Evolutionary conservation across 805 yeast genomes (phyloP).

Genomic region (Candida schatavii): DNA sequence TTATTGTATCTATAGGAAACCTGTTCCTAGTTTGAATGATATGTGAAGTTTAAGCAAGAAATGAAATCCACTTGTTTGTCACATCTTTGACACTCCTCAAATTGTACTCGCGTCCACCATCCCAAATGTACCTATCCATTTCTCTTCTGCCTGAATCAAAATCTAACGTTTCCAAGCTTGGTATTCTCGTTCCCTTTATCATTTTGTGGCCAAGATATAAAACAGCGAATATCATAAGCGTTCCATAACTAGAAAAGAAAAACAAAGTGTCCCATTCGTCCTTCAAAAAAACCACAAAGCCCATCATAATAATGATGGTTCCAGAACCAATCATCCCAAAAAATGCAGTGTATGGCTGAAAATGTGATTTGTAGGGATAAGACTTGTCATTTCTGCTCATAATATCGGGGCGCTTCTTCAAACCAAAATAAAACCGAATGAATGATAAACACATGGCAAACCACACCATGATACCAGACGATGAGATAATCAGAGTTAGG

Average conservation of each 20-base stretch:
- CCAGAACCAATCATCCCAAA: constrained; percentile 57
- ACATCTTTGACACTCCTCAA: constrained; percentile 30
- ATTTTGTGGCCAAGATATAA: constrained; percentile 56
- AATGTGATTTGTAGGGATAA: constrained; percentile 67
- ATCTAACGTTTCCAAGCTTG: constrained; percentile 70
- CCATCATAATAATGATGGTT: constrained; percentile 53
- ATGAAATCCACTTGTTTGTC: constrained; percentile 28
- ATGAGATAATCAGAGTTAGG: constrained; percentile 63
- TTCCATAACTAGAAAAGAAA: constrained; percentile 65
- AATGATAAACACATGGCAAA: constrained; percentile 65
- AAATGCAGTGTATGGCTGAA: constrained; percentile 67
- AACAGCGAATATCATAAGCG: constrained; percentile 49
- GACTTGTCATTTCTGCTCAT: constrained; percentile 59
- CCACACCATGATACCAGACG: constrained; percentile 81
- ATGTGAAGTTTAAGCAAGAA: constrained; percentile 24
- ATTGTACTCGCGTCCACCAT: constrained; percentile 56
- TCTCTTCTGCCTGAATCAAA: constrained; percentile 83
- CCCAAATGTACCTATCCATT: constrained; percentile 78
- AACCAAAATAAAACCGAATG: constrained; percentile 61
- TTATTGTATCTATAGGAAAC: not conserved
- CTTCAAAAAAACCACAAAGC: constrained; percentile 57
- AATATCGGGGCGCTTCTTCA: constrained; percentile 60
- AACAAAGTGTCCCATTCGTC: constrained; percentile 59
- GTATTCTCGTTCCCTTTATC: constrained; percentile 60
- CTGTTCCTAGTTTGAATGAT: not conserved